Percentiles rank a stretch among this genome's conserved stretches.
These are phyloP conservation scores for Monilinia fructigena DNA, from an alignment of 2,329 filamentous ascomycete species.

Conservation along the genomic window DNA sequence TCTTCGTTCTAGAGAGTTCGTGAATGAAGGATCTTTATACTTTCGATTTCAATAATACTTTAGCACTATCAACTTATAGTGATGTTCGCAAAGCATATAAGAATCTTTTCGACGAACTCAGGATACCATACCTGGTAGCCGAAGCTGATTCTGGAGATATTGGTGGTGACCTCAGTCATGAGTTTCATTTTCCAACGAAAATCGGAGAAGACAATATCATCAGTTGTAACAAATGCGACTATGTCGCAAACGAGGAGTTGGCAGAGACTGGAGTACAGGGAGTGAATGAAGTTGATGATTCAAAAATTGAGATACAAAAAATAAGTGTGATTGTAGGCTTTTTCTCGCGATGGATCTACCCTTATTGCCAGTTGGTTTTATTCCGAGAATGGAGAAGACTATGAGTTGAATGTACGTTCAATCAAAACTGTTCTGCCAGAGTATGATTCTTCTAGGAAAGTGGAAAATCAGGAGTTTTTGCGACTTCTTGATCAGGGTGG, in stretches of 20 bases:
- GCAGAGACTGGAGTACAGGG: constrained; percentile 45
- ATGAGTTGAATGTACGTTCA: constrained; percentile 56
- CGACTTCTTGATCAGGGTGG: neutral
- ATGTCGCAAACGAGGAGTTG: constrained; percentile 87
- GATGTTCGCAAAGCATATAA: constrained; percentile 72
- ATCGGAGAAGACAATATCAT: constrained; percentile 86
- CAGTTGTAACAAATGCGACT: constrained; percentile 69
- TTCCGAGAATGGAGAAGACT: constrained; percentile 30
- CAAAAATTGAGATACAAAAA: constrained; percentile 33
- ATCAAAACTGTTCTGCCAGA: constrained; percentile 65
- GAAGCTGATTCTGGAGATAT: constrained; percentile 95
- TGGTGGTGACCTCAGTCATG: constrained; percentile 88
- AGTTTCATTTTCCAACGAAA: constrained; percentile 80
- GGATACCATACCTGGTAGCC: constrained; percentile 79
- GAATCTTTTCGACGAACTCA: constrained; percentile 77
- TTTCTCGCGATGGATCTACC: constrained; percentile 65
- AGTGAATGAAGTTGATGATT: neutral
- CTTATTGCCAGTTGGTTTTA: constrained; percentile 64
- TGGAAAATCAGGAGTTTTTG: neutral
- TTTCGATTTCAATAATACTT: constrained; percentile 68
- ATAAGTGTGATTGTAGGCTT: constrained; percentile 55
- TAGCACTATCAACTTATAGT: constrained; percentile 79
- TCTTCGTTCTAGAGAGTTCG: constrained; percentile 82
- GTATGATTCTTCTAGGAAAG: constrained; percentile 60
- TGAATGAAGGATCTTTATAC: constrained; percentile 99